Evolutionary conservation across 352 stramenopile species (phyloP), one percentile per base, ranked within the genome.

Genomic region (Globisporangium cystogenes): DNA sequence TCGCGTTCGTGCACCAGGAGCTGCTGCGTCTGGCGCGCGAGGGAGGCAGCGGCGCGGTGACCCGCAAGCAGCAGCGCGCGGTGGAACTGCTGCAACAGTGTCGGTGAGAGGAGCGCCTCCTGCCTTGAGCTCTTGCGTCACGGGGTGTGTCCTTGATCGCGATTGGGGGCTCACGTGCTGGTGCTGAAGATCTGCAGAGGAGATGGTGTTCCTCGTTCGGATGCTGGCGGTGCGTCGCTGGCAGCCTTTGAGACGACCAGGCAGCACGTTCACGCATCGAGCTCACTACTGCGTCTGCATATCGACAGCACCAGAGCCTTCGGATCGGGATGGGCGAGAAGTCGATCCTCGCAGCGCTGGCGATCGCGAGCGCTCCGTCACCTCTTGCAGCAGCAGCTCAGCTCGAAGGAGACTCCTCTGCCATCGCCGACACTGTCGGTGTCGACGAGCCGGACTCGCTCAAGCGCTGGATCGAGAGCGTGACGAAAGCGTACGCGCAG

Each of bases 271-370:
- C 16, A n/a, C 15, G 5, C 39, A 4, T 7, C 18, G 18, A 44
- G 39, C 39, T 44, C 39, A 44, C 16, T 7, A 15, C 3, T 44
- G 39, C 20, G 7, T 24, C 16, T 44, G 33, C 7, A 24, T 12
- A 18, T 20, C 39, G 20, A 35, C 27, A 93, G 82, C 82, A 93
- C 64, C 82, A 93, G 68, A 90, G 82, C 43, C 60, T 93, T 16
- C 78, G 82, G 37, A 89, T 93, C 55, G 78, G 72, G 31, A 84
- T 91, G 72, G 82, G 80, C 15, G 78, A 87, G 47, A 93, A 93
- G 48, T 90, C 80, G 1, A 86, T 90, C 40, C 68, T 93, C 15
- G 62, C 70, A 12, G 76, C 80, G 8, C 64, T 93, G 14, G 82
- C 80, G 10, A 58, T 74, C 18, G 76, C 78, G 1, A 77, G 59